Conservation (phyloP, 805 yeast genomes). For the Pichia nanzhaoensis region DNA sequence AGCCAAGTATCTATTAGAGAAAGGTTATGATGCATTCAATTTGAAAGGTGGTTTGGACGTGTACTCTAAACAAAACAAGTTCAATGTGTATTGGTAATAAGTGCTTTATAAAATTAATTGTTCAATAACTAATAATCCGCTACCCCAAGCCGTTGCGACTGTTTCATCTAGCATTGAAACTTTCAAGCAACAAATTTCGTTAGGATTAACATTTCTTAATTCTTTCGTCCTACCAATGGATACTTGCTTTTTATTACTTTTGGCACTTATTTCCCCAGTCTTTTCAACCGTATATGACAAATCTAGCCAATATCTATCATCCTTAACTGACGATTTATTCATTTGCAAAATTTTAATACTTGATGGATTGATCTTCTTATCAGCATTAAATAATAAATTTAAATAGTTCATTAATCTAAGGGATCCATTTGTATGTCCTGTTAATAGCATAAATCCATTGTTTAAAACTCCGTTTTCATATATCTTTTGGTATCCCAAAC, state of each 20-base stretch:
- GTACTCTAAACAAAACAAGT: slow-evolving; percentile 13
- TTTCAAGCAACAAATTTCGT: slow-evolving; percentile 10
- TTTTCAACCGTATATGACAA: slow-evolving; percentile 14
- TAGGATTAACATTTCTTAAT: slow-evolving; percentile 13
- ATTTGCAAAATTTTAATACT: slow-evolving; percentile 21
- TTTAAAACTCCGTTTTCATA: slow-evolving; percentile 1
- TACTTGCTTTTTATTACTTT: neutral
- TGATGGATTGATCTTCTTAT: slow-evolving; percentile 11
- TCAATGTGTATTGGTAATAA: slow-evolving; percentile 20
- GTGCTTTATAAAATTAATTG: slow-evolving; percentile 26
- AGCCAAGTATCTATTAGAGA: slow-evolving; percentile 45
- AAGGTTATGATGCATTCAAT: slow-evolving; percentile 53
- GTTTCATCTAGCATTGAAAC: slow-evolving; percentile 12
- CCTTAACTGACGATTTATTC: slow-evolving; percentile 13
- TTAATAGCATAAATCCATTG: slow-evolving; percentile 7
- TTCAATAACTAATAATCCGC: slow-evolving; percentile 28
- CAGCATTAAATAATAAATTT: slow-evolving; percentile 8
- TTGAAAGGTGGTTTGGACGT: slow-evolving; percentile 63
- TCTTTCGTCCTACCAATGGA: slow-evolving; percentile 2
- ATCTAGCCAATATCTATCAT: slow-evolving; percentile 20
- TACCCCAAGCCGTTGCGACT: slow-evolving; percentile 22
- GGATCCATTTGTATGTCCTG: slow-evolving; percentile 19
- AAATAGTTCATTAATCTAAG: slow-evolving; percentile 15
- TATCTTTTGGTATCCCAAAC: slow-evolving; percentile 6
- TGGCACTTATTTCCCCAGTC: slow-evolving; percentile 5